Evolutionary conservation across 1,284 basidiomycete genomes (phyloP), one percentile per base, ranked within the genome.

Genomic region (Acaromyces ingoldii): DNA sequence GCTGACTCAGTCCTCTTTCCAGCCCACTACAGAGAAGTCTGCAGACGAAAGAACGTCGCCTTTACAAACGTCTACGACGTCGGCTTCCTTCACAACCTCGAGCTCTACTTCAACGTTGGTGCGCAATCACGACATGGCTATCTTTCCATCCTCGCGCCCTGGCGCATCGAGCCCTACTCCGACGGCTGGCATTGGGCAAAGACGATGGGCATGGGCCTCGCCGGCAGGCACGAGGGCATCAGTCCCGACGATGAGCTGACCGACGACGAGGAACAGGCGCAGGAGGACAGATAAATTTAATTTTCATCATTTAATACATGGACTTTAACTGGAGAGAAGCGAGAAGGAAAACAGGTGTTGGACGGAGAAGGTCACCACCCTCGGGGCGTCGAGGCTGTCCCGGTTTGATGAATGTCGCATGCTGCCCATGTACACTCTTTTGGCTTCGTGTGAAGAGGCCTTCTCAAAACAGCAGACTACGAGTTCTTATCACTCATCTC

Each of bases 61-160:
- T 97, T 95, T 67, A 80, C 89, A 17, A 97, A 97, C 70, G 91
- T 88, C 6, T 97, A 91, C 72, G 87, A 98, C 72, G 78, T 95
- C 5, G 93, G 93, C 1, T 51, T 56, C 43, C 79, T 83, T 73
- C 57, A 80, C 57, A 97, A 98, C 72, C 76, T 97, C 4, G 76
- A 83, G 60, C 74, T 91, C 25, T 95, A 95, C 75, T 96, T 97
- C 79, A 95, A 96, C 66, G 68, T 92, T 29, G 88, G 89, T 10
- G 78, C 80, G 13, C 81, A 57, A 5, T 62, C 66, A 24, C 30
- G n/a, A 9, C 43, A 49, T 21, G 11, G 21, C 11, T 37, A 15
- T 38, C 26, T 13, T n/a, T 22, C 17, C 26, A 17, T 46, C 3
- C 36, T 53, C 24, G 13, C 33, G 2, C 49, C 95, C 0, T 75